phyloP scores from a whole-genome alignment of 805 yeast genomes.

The Wickerhamomyces alni region DNA sequence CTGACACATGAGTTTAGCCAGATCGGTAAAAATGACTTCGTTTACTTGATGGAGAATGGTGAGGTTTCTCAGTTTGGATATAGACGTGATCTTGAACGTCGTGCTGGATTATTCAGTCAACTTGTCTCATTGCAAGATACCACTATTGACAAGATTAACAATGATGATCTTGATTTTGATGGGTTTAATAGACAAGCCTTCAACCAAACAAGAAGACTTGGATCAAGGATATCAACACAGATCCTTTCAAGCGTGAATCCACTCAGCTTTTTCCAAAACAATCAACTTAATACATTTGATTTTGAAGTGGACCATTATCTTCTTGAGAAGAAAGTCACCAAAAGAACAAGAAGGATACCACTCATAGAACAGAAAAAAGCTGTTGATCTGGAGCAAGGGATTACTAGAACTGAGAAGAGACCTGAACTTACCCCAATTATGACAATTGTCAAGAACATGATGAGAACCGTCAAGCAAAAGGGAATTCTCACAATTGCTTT shows the following conservation, averaged over 20 bases:
- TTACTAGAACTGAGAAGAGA: conserved; percentile 5
- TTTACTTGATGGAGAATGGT: conserved; percentile 59
- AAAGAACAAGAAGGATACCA: too few relatives aligned
- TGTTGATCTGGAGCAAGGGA: not conserved
- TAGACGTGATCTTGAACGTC: conserved; percentile 26
- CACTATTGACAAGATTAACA: conserved; percentile 1
- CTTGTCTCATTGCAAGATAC: conserved; percentile 14
- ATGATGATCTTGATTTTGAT: not conserved
- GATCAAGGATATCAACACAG: conserved; percentile 12
- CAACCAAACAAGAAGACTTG: not conserved
- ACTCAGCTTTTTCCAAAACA: conserved; percentile 10
- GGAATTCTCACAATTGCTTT: conserved; percentile 43
- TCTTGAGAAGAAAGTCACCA: too few relatives aligned
- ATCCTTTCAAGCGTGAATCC: conserved; percentile 17
- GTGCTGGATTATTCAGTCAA: conserved; percentile 12
- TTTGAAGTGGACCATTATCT: conserved; percentile 3
- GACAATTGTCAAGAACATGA: conserved; percentile 26
- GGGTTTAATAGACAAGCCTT: not conserved
- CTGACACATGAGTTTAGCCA: conserved; percentile 72
- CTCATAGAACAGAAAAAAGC: too few relatives aligned
- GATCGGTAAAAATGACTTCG: conserved; percentile 50
- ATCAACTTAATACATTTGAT: not conserved
- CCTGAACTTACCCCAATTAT: conserved; percentile 23
- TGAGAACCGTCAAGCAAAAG: conserved; percentile 21
- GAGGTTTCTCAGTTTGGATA: conserved; percentile 38